Base-by-base conservation (phyloP, 805 yeast species). In the Wickerhamomyces bovis region DNA sequence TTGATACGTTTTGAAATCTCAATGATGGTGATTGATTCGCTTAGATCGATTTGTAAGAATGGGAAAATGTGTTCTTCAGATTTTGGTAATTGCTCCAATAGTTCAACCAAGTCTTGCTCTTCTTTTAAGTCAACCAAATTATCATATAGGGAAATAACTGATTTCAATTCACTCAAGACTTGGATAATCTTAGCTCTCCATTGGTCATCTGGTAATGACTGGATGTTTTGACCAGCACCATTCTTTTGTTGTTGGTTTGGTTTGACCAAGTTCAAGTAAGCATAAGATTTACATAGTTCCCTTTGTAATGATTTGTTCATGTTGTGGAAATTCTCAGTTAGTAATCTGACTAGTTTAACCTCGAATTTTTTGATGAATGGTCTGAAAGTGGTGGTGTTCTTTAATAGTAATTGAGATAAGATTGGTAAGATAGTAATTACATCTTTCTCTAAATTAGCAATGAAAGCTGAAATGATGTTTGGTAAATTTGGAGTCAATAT, bases 361-460 rank as follows among this genome's bases (percentile, higher is more conserved):
- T 81, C 80, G 53, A 77, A 78, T 55, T 80, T 83, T 48, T 79
- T 75, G 5, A 83, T 84, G 66, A 73, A 83, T 13, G 96, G 95
- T 63, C 90, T 77, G 60, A 87, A 86, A 2, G 95, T 84, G 2
- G 94, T 85, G 1, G 95, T 76, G 57, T 88, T 85, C 47, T 75
- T 68, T 38, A 65, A 61, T 30, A 84, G 67, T 22, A 83, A 58
- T 28, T 62, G 67, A 49, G 67, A 66, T 47, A 78, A 57, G 15
- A 73, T 60, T 13, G 71, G 69, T 26, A 77, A 57, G 22, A 69
- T 60, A 22, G 60, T 55, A 48, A 19, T 58, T 40, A 55, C 45
- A 43, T 64, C 63, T 18, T 70, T 69, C 18, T 66, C 65, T 9
- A 71, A 68, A 25, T 71, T 58, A 2, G 73, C 78, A 46, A 88